These are phyloP conservation scores for Penicillium sp. DNA, from an alignment of 2,329 filamentous ascomycete species.

Conservation along the genomic window DNA sequence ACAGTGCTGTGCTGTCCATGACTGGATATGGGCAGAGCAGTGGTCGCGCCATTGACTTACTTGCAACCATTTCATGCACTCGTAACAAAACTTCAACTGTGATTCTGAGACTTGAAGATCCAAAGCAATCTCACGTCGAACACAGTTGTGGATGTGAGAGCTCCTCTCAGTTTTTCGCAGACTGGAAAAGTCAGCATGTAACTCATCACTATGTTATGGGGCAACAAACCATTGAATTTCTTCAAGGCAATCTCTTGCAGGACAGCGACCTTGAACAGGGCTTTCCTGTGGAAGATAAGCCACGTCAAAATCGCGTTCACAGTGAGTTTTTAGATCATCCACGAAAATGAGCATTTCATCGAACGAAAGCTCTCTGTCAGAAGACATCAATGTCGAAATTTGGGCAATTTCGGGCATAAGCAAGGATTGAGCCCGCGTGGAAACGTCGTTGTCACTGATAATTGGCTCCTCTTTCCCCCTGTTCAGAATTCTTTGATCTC, in stretches of 20 bases:
- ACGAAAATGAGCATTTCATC: constrained; percentile 19
- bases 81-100: constrained; percentile 15
- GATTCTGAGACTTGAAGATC: constrained; percentile 8
- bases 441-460: constrained; percentile 8
- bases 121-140: constrained; percentile 10
- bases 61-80: constrained; percentile 16
- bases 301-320: constrained; percentile 15
- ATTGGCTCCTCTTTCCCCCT: constrained; percentile 13
- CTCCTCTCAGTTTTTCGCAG: constrained; percentile 15
- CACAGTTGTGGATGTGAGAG: constrained; percentile 16
- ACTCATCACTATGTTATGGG: constrained; percentile 3
- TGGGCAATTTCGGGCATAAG: constrained; percentile 17
- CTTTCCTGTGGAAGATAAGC: constrained; percentile 17
- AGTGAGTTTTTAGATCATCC: constrained; percentile 13
- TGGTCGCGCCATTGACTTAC: constrained; percentile 12
- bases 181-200: constrained; percentile 10
- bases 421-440: constrained; percentile 13
- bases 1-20: constrained; percentile 12
- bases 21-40: constrained; percentile 11
- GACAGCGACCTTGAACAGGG: constrained; percentile 12
- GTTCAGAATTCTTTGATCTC: constrained; percentile 18
- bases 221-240: constrained; percentile 15
- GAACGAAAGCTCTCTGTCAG: constrained; percentile 11
- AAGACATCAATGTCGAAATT: constrained; percentile 15
- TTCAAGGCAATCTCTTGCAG: constrained; percentile 8